A percentile compares a stretch with the other conserved stretches of the same genome.
These are phyloP conservation scores for Neurospora intermedia DNA, from an alignment of 495 filamentous ascomycete species.

Conservation along the genomic window DNA sequence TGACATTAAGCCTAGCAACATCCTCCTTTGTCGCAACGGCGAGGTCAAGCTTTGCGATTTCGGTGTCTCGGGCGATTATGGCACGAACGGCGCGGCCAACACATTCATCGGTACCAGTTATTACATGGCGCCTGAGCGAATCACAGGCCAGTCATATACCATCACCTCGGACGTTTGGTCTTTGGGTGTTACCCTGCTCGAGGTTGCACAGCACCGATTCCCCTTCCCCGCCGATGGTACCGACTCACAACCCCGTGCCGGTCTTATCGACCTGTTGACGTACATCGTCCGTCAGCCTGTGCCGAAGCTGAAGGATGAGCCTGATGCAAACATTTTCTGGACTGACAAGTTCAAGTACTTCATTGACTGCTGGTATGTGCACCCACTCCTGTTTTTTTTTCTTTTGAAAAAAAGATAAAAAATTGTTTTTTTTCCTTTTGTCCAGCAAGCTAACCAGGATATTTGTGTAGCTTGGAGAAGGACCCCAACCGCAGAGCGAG, in stretches of 20 bases:
- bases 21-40: constrained; percentile 82
- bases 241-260: constrained; percentile 74
- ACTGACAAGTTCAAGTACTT: constrained; percentile 97
- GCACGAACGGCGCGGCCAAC: constrained; percentile 95
- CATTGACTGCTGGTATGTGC: constrained; percentile 94
- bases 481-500: constrained; percentile 76
- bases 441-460: not conserved
- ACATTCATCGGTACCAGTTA: constrained; percentile 98
- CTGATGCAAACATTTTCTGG: constrained; percentile 71
- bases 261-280: constrained; percentile 86
- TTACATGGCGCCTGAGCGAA: constrained; percentile 98
- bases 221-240: constrained; percentile 95
- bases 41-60: constrained; percentile 98
- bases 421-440: not conserved
- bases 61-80: constrained; percentile 93
- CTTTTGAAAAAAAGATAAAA: too few species aligned
- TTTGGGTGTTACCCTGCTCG: constrained; percentile 85
- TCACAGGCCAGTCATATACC: constrained; percentile 93
- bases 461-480: constrained; percentile 69
- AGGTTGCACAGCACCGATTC: constrained; percentile 96
- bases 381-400: not conserved
- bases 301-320: constrained; percentile 92
- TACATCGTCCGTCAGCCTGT: constrained; percentile 96
- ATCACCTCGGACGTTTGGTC: constrained; percentile 99
- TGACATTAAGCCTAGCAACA: constrained; percentile 98